Evolutionary conservation across 768 basidiomycete species (phyloP).

Genomic region (Pleurotus citrinopileatus): DNA sequence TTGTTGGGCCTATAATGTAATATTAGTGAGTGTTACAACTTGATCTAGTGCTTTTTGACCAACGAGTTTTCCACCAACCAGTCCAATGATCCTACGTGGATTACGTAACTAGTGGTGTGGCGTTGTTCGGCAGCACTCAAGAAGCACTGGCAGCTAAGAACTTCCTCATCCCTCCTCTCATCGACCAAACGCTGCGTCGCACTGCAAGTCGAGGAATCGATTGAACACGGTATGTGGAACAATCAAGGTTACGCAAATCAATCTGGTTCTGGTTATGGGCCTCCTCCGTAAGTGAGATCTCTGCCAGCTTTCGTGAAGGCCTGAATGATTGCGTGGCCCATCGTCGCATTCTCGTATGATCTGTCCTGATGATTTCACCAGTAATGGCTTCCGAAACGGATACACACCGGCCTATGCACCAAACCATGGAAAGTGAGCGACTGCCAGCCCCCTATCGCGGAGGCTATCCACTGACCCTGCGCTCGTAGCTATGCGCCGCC

Average conservation of each 20-base stretch:
- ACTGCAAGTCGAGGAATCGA: neutral
- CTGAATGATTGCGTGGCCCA: neutral
- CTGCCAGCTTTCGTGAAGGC: neutral
- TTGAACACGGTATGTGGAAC: neutral
- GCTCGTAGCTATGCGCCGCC: conserved; percentile 25
- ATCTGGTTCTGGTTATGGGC: neutral
- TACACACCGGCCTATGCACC: neutral
- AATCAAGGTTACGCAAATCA: neutral
- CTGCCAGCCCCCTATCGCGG: neutral
- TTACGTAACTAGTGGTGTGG: neutral
- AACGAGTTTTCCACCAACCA: too few species aligned
- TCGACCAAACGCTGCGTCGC: neutral
- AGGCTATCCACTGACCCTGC: neutral
- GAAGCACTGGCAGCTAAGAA: neutral
- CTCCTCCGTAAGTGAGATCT: neutral
- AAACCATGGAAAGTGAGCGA: neutral
- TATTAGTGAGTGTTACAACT: too few species aligned
- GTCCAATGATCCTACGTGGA: too few species aligned
- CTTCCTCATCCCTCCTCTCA: neutral
- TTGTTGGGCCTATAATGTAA: too few species aligned
- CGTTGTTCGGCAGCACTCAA: neutral
- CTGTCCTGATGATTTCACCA: too few species aligned
- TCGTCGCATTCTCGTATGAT: too few species aligned
- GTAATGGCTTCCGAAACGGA: neutral
- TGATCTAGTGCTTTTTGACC: too few species aligned